Evolutionary conservation across 768 basidiomycete species (phyloP).

Genomic region (Crucibulum laeve): DNA sequence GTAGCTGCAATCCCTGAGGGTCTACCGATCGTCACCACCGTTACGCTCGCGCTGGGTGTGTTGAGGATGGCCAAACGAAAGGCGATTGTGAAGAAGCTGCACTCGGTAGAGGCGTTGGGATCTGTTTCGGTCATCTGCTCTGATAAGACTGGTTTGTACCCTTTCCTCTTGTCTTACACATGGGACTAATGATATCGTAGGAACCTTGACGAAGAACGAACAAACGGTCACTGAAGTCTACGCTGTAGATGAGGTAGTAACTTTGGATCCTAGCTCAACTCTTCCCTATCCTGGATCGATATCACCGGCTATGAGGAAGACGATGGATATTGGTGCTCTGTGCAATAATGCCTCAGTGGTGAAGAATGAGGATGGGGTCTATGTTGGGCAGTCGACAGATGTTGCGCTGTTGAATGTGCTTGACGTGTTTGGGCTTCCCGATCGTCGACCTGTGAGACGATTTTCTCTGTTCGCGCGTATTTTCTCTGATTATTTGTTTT

Average conservation of each 20-base stretch:
- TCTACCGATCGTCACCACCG: conserved; percentile 93
- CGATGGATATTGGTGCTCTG: conserved; percentile 77
- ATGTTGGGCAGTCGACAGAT: conserved; percentile 88
- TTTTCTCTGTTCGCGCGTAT: not conserved
- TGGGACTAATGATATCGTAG: conserved; percentile 27
- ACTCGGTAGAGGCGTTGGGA: conserved; percentile 90
- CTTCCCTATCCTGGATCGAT: conserved; percentile 29
- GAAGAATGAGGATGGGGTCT: conserved; percentile 64
- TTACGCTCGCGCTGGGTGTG: conserved; percentile 93
- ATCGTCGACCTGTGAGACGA: conserved; percentile 62
- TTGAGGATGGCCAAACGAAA: conserved; percentile 91
- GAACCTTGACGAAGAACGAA: conserved; percentile 93
- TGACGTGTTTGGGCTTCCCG: conserved; percentile 57
- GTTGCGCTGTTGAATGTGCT: conserved; percentile 86
- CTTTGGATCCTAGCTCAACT: conserved; percentile 52
- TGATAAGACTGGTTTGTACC: conserved; percentile 81
- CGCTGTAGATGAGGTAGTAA: conserved; percentile 75
- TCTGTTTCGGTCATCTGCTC: conserved; percentile 97
- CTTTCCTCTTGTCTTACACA: not conserved
- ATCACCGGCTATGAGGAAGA: conserved; percentile 67
- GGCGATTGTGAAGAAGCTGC: conserved; percentile 95
- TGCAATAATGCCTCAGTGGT: conserved; percentile 82
- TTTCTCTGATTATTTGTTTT: conserved; percentile 1
- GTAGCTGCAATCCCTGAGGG: conserved; percentile 99
- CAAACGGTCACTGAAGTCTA: conserved; percentile 92